Base-by-base conservation (phyloP, 768 basidiomycete species). In the Boletus insuetus region DNA sequence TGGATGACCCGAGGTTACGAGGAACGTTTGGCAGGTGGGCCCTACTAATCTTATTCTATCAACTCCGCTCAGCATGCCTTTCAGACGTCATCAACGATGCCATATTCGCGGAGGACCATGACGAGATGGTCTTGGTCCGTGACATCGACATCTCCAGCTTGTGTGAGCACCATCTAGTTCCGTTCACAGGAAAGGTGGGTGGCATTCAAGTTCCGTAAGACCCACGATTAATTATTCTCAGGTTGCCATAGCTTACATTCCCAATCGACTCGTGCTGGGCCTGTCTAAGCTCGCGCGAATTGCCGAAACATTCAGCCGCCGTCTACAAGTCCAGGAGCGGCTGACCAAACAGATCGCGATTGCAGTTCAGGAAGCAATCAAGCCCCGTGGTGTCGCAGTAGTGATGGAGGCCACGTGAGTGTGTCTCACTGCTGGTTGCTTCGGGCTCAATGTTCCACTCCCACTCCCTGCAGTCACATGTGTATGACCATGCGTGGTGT, bases 401-500 rank as follows among this genome's bases (percentile, higher is more conserved):
- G 97, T 99, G 46, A 98, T 99, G 90, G 96, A 99, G 74, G 95
- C 95, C 58, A 91, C 91, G 92, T 94, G 70, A 69, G 92, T 80
- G 4, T 45, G 45, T n/a, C 40, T 47, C 49, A 12, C 56, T 49
- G n/a, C 12, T 17, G 32, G 37, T 49, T 35, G 12, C 50, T 52
- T 37, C 53, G 44, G 14, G 51, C 63, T 61, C 39, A 51, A n/a
- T 50, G 31, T 38, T 54, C 52, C 54, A 20, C 37, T 50, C 56
- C 52, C 54, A 22, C 37, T 50, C 55, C 46, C 44, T 35, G 6
- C 65, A 95, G 93, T 22, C 96, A 98, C 74, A 82, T 98, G 72
- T 98, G 96, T 69, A 99, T 99, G 97, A 94, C 96, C 4, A 98
- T 98, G 96, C 89, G 97, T 58, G 97, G 97, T 51, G 97, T 99